phyloP scores from a whole-genome alignment of 441 rosid genomes.

The Brassica hybrid region DNA sequence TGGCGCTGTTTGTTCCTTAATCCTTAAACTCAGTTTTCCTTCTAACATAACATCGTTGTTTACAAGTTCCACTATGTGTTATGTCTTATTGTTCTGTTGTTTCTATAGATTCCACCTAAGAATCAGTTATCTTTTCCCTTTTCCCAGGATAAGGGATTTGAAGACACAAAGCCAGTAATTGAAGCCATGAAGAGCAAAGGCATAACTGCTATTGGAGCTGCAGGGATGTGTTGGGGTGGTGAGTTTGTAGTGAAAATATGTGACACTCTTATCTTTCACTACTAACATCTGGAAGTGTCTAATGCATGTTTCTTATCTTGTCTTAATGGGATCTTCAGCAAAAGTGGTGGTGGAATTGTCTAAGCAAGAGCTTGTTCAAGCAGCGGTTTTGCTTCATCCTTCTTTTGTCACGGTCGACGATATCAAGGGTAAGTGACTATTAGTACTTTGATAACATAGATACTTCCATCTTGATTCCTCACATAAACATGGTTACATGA shows the following conservation, averaged over 20 bases:
- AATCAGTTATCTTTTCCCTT: neutral
- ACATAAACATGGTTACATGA: neutral
- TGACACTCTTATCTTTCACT: neutral
- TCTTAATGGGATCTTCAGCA: slow-evolving; percentile 44
- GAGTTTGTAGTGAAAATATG: slow-evolving; percentile 4
- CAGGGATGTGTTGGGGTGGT: slow-evolving; percentile 79
- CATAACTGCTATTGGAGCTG: slow-evolving; percentile 54
- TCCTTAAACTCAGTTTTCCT: neutral
- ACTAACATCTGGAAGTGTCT: slow-evolving; percentile 10
- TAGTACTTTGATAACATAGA: neutral
- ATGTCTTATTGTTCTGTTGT: too few relatives aligned
- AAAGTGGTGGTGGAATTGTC: slow-evolving; percentile 78
- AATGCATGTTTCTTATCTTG: neutral
- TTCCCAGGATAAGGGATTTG: slow-evolving; percentile 57
- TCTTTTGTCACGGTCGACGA: slow-evolving; percentile 66
- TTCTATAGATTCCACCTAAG: neutral
- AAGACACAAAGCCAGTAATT: slow-evolving; percentile 55
- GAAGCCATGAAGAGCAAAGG: slow-evolving; percentile 59
- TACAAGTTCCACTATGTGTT: slow-evolving; percentile 1
- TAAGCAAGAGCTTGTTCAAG: slow-evolving; percentile 59
- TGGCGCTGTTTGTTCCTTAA: slow-evolving; percentile 46
- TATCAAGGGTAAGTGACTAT: slow-evolving; percentile 61
- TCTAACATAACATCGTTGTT: neutral
- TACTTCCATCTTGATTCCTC: slow-evolving; percentile 20
- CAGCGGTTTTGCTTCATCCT: slow-evolving; percentile 84